A percentile compares a stretch with the other conserved stretches of the same genome.
phyloP scores from a whole-genome alignment of 805 yeast genomes.

The Starmerella stigmatis region DNA sequence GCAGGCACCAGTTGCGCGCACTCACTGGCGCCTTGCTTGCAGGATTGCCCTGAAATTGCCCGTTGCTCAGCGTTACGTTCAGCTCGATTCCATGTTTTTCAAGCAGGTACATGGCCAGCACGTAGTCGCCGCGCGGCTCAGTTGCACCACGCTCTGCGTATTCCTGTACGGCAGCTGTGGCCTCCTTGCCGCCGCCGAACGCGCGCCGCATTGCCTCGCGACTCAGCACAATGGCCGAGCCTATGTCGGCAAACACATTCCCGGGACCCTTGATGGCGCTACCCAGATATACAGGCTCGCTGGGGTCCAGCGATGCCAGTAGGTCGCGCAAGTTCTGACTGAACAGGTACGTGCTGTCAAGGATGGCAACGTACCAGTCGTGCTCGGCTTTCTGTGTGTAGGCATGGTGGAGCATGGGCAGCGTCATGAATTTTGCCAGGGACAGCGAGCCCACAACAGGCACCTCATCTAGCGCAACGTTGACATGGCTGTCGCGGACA shows the following conservation, averaged over 20 bases:
- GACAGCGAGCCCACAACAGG: conserved; percentile 17
- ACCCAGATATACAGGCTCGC: conserved; percentile 19
- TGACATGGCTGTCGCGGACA: conserved; percentile 22
- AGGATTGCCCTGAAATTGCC: conserved; percentile 26
- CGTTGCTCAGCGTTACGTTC: conserved; percentile 17
- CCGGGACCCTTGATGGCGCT: conserved; percentile 17
- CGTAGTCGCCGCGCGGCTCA: conserved; percentile 26
- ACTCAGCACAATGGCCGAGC: conserved; percentile 24
- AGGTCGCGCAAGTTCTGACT: conserved; percentile 13
- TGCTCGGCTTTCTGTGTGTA: conserved; percentile 19
- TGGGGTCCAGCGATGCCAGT: conserved; percentile 17
- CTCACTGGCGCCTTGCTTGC: conserved; percentile 18
- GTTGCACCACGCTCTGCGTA: conserved; percentile 18
- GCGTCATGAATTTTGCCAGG: conserved; percentile 20
- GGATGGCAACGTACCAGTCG: conserved; percentile 23
- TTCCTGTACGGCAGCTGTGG: conserved; percentile 9
- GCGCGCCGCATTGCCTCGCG: conserved; percentile 16
- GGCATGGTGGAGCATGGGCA: conserved; percentile 26
- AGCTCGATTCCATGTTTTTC: conserved; percentile 14
- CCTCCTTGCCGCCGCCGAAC: conserved; percentile 14
- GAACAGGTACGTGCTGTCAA: conserved; percentile 19
- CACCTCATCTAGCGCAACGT: conserved; percentile 19
- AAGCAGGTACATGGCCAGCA: conserved; percentile 22
- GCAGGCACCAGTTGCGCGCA: conserved; percentile 26
- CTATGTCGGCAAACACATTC: conserved; percentile 21